Evolutionary conservation across 208 protist species (phyloP), one percentile per base, ranked within the genome.

Genomic region (Herpetomonas tarakana): DNA sequence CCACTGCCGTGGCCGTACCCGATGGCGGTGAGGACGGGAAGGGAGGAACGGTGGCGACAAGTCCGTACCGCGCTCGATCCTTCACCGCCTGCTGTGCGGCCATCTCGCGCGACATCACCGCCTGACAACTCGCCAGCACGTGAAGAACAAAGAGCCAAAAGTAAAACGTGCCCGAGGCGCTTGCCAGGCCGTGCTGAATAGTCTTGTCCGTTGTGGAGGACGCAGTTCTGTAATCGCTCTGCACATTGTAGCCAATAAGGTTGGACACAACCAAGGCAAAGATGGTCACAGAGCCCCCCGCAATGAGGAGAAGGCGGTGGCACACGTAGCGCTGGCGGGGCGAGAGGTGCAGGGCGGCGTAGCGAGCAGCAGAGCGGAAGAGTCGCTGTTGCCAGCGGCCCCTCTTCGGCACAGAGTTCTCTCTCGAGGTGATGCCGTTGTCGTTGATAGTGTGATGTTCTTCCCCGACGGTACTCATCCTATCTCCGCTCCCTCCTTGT

Each of bases 231-330:
- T 0, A 31, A 14, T 1, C 2, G 27, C 27, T 25, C 24, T 61
- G 59, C 2, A 63, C 68, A 30, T 58, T 31, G 44, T 78, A 88
- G 21, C 81, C 75, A 38, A 86, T 60, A 12, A 90, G 58, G 45
- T 93, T 93, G 3, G 82, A 72, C 6, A 80, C 47, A 44, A 87
- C 74, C 21, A 93, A 60, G 9, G 65, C 65, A 35, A 76, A 60
- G 2, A 85, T 52, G 3, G 64, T 64, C 46, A 65, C 28, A 3
- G 67, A 54, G 28, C 75, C 81, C n/a, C 31, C 71, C 26, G 73
- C 4, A 12, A 55, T 52, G n/a, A 64, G 60, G 25, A 86, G 25
- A 27, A 55, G 25, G 35, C 62, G 62, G 28, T 69, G 56, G 11
- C 39, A 9, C 55, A 61, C 45, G 27, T 27, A 62, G 45, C 51